Base-by-base conservation (phyloP, 202 grass and related monocot genomes). In the Eragrostis tef region DNA sequence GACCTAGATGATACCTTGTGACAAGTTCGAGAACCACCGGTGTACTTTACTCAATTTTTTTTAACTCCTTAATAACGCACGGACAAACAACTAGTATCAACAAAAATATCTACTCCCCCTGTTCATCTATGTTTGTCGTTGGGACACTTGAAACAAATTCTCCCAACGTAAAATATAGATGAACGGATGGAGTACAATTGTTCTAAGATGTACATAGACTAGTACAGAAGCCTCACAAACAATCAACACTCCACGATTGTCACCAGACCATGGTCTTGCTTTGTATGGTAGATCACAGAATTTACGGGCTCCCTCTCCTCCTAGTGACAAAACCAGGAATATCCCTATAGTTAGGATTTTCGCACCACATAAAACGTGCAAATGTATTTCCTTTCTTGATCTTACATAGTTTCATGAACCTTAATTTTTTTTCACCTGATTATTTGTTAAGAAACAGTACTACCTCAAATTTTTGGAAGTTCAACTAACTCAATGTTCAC, bases 271-370 rank as follows among this genome's bases (percentile, higher is more conserved):
- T 27, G 8, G 9, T 54, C 25, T 71, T 70, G 54, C 44, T 64
- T 39, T 53, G 43, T 64, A 61, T n/a, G 56, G 50, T 46, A 44
- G 71, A 36, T 16, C 61, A 57, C 53, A 41, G 50, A 56, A 75
- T 69, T 34, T 74, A 41, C 1, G 0, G 13, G 51, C 20, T 42
- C 51, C 75, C 64, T 47, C 14, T 63, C 73, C 64, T 87, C 47
- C 39, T 29, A 64, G 67, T 71, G 66, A 48, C 53, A 77, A 63
- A 77, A 11, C 47, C 82, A 59, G 46, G 12, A 77, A 64, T 8
- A 52, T 64, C 20, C 73, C 83, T 57, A 52, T 0, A 77, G 36
- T 87, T 82, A 82, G 56, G n/a, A 47, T 53, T 52, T 27, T 36
- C 16, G 3, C 7, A 53, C 53, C 62, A 39, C 49, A 54, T 8